phyloP scores from a whole-genome alignment of 306 rosid species.

The Vicia villosa region DNA sequence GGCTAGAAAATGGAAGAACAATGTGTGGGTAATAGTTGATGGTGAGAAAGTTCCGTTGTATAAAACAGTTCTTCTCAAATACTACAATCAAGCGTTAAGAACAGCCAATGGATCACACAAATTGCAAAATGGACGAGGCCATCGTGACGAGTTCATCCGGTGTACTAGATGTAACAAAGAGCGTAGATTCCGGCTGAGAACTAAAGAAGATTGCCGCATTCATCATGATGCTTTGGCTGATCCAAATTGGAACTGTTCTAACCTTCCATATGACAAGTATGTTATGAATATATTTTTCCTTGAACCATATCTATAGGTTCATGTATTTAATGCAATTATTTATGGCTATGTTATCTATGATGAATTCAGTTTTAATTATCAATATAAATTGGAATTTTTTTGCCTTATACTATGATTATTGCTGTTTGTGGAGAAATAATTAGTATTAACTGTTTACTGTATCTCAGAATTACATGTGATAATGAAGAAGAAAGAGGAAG shows the following conservation, averaged over 20 bases:
- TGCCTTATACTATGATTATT: background rate
- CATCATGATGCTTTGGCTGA: conserved; percentile 91
- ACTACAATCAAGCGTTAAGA: conserved; percentile 63
- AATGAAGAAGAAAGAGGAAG: conserved; percentile 93
- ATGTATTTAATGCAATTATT: background rate
- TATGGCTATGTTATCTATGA: no score
- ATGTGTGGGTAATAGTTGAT: conserved; percentile 75
- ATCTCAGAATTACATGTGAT: conserved; percentile 69
- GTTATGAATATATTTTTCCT: conserved; percentile 16
- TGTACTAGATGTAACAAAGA: conserved; percentile 66
- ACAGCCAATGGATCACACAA: conserved; percentile 59
- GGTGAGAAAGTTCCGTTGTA: conserved; percentile 81
- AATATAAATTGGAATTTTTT: background rate
- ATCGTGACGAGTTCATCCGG: conserved; percentile 68
- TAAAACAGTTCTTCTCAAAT: conserved; percentile 78
- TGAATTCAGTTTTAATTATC: background rate
- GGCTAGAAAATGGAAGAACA: conserved; percentile 89
- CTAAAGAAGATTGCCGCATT: conserved; percentile 80
- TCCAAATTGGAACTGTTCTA: conserved; percentile 76
- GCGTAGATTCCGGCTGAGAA: conserved; percentile 87
- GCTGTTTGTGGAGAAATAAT: conserved; percentile 3
- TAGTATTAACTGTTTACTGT: background rate
- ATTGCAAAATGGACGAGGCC: conserved; percentile 62
- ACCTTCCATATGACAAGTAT: conserved; percentile 89
- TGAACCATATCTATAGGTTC: background rate